These are phyloP conservation scores for Isoetes engelmannii DNA, from an alignment of 83 land plant genomes.

Conservation along the genomic window DNA sequence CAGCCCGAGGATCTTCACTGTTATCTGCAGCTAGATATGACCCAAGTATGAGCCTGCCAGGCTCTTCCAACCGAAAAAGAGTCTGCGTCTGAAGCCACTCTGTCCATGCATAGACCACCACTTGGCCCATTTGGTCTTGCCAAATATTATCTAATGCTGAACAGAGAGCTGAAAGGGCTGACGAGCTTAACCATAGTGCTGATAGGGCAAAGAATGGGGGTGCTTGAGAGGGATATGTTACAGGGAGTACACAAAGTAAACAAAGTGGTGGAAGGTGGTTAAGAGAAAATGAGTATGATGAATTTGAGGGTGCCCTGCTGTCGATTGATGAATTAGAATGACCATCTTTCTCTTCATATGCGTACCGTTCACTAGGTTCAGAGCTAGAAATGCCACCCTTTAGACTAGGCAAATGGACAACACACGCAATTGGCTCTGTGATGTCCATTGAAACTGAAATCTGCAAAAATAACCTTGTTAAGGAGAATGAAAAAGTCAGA, in stretches of 20 bases:
- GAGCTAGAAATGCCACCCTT: no score
- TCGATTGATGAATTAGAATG: not conserved
- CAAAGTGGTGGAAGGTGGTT: conserved; percentile 26
- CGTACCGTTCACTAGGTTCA: conserved; percentile 17
- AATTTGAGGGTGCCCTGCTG: conserved; percentile 10
- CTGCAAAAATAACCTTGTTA: not conserved
- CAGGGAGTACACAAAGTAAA: conserved; percentile 21
- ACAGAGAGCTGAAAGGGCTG: conserved; percentile 20
- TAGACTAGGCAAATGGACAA: not conserved
- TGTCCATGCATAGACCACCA: conserved; percentile 32
- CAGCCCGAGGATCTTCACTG: conserved; percentile 19
- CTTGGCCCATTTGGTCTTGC: conserved; percentile 24
- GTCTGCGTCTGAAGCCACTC: conserved; percentile 20
- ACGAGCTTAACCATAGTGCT: conserved; percentile 22
- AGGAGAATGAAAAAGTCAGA: not conserved
- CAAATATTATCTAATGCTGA: conserved; percentile 14
- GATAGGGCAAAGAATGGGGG: conserved; percentile 27
- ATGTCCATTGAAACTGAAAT: not conserved
- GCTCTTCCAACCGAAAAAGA: conserved; percentile 11
- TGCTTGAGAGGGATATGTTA: conserved; percentile 27
- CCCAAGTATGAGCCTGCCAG: conserved; percentile 21
- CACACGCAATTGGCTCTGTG: not conserved
- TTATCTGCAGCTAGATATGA: not conserved
- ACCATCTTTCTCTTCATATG: conserved; percentile 8
- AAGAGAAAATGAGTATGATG: conserved; percentile 10